A percentile compares a stretch with the other conserved stretches of the same genome.
Evolutionary conservation across 768 basidiomycete genomes (phyloP).

Genomic region (Xerocomus potaroensis): DNA sequence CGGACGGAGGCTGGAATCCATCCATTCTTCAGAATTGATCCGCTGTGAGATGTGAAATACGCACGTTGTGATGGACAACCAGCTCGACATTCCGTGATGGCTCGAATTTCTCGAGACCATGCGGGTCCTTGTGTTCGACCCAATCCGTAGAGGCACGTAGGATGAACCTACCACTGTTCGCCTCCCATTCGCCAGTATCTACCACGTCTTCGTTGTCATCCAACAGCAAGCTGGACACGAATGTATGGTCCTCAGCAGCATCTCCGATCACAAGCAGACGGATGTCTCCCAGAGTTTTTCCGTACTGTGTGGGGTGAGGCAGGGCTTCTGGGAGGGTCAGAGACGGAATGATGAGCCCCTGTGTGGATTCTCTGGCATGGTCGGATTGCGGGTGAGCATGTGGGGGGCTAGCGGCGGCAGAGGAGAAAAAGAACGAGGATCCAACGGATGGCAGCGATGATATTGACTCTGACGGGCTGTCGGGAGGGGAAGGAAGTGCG

Average conservation of each 20-base stretch:
- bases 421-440: conserved; percentile 77
- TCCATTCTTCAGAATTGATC: conserved; percentile 6
- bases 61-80: conserved; percentile 48
- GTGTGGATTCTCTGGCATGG: conserved; percentile 36
- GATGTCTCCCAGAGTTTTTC: conserved; percentile 63
- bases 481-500: conserved; percentile 52
- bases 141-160: conserved; percentile 66
- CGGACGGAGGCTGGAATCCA: conserved; percentile 25
- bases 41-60: conserved; percentile 21
- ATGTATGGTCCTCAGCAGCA: conserved; percentile 29
- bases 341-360: conserved; percentile 67
- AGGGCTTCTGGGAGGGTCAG: conserved; percentile 58
- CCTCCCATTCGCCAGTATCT: conserved; percentile 57
- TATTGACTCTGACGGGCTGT: conserved; percentile 59
- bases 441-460: conserved; percentile 71
- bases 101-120: conserved; percentile 64
- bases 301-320: conserved; percentile 60
- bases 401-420: conserved; percentile 62
- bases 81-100: conserved; percentile 64
- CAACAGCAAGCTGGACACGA: conserved; percentile 46
- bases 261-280: conserved; percentile 53
- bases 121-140: conserved; percentile 60
- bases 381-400: conserved; percentile 45
- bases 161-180: conserved; percentile 39
- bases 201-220: conserved; percentile 68